phyloP scores from a whole-genome alignment of 208 protist species.

The Trypanosoma melophagium region DNA sequence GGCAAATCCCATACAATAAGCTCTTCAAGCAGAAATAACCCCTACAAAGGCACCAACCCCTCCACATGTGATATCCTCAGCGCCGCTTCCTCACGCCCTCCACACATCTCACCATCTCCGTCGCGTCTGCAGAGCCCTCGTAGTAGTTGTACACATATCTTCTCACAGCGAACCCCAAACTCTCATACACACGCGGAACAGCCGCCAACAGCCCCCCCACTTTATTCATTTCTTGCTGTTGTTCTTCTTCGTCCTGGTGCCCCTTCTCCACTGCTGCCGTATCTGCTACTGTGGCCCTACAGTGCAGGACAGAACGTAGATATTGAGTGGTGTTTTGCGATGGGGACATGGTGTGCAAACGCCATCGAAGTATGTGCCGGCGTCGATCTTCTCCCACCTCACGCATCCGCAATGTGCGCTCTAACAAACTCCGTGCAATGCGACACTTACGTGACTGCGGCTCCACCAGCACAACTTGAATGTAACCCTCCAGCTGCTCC shows the following conservation, averaged over 20 bases:
- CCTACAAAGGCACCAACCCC: too few species aligned
- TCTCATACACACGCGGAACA: conserved; percentile 43
- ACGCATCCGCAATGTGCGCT: conserved; percentile 14
- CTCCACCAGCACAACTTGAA: conserved; percentile 65
- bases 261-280: neutral
- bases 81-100: conserved; percentile 15
- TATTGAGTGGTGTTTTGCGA: conserved; percentile 28
- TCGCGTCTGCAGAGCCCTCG: conserved; percentile 41
- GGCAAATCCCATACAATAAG: too few species aligned
- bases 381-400: neutral
- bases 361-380: conserved; percentile 45
- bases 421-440: conserved; percentile 40
- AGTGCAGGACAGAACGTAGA: conserved; percentile 5
- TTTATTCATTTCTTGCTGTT: conserved; percentile 21
- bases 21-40: too few species aligned
- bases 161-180: conserved; percentile 48
- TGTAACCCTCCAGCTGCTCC: conserved; percentile 59
- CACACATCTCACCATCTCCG: conserved; percentile 58
- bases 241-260: neutral
- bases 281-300: neutral
- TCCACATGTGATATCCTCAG: neutral
- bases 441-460: conserved; percentile 33
- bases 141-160: conserved; percentile 62
- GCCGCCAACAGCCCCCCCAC: conserved; percentile 33
- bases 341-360: conserved; percentile 62